These are phyloP conservation scores for Tricholoma furcatifolium DNA, from an alignment of 768 basidiomycete genomes.

Conservation along the genomic window DNA sequence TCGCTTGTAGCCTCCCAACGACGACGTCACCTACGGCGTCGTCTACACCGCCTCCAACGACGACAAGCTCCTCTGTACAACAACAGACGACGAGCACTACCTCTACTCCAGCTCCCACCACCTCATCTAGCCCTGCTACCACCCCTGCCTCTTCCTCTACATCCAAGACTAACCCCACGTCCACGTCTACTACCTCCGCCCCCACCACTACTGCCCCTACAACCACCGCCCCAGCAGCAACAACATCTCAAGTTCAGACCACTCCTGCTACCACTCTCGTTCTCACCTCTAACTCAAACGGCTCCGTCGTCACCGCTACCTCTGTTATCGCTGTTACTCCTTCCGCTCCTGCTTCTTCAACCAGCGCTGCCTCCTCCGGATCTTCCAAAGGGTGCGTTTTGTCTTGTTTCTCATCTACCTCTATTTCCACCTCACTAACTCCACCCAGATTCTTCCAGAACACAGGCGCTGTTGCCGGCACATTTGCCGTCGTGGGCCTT, in stretches of 20 bases:
- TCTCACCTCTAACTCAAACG: background rate
- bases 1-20: too few relatives aligned
- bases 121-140: background rate
- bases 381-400: conserved; percentile 10
- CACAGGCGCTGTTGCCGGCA: conserved; percentile 71
- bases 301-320: conserved; percentile 9
- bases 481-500: conserved; percentile 68
- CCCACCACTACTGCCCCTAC: background rate
- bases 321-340: conserved; percentile 8
- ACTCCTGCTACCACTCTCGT: background rate
- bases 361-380: background rate
- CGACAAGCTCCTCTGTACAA: background rate
- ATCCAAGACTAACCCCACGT: background rate
- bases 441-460: conserved; percentile 63
- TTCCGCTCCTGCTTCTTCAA: background rate
- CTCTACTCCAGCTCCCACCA: background rate
- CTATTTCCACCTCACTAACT: background rate
- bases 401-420: background rate
- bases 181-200: background rate
- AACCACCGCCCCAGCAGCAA: background rate
- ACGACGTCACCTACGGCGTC: background rate
- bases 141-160: background rate
- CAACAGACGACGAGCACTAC: background rate
- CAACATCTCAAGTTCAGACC: background rate
- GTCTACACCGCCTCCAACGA: background rate